Base-by-base conservation (phyloP, 805 yeast genomes). In the Spathaspora boniae region DNA sequence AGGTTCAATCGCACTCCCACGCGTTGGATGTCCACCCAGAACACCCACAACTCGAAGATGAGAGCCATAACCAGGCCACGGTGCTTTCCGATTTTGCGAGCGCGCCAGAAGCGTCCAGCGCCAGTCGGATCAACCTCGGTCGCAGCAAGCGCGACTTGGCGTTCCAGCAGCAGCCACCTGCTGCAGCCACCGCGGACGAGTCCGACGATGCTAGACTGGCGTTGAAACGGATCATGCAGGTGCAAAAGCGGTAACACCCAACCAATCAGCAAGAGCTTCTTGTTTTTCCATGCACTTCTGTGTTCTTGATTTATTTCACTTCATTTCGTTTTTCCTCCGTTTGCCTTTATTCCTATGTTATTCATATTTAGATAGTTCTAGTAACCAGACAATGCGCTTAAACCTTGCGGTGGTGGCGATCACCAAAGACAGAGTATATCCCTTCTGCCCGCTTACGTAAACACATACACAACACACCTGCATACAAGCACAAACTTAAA, bases 161-260 rank as follows among this genome's bases (percentile, higher is more conserved):
- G n/a, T n/a, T n/a, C n/a, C n/a, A n/a, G n/a, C n/a, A n/a, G n/a
- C n/a, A n/a, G n/a, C n/a, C n/a, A n/a, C n/a, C n/a, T n/a, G n/a
- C n/a, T n/a, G n/a, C n/a, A n/a, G n/a, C n/a, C n/a, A n/a, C n/a
- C n/a, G n/a, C 35, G 16, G 60, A 55, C 9, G 67, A 61, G 36
- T 53, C 58, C 19, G 60, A 60, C 5, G 68, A 62, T 50, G 68
- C 68, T 22, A 50, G 66, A 29, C 46, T 57, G 25, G 68, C 68
- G 7, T 53, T 62, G 41, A 60, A 59, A 49, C 61, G 54, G 40
- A 52, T 60, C 20, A 60, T 62, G 31, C 53, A 58, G 34, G 52
- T 59, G n/a, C 57, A 56, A 45, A 51, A 54, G 40, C 49, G 44
- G 37, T 52, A 40, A 41, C 31, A 6, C 3, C 9, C 29, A 11